phyloP scores from a whole-genome alignment of 2,329 filamentous ascomycete species.

The Hysterium pulicare region DNA sequence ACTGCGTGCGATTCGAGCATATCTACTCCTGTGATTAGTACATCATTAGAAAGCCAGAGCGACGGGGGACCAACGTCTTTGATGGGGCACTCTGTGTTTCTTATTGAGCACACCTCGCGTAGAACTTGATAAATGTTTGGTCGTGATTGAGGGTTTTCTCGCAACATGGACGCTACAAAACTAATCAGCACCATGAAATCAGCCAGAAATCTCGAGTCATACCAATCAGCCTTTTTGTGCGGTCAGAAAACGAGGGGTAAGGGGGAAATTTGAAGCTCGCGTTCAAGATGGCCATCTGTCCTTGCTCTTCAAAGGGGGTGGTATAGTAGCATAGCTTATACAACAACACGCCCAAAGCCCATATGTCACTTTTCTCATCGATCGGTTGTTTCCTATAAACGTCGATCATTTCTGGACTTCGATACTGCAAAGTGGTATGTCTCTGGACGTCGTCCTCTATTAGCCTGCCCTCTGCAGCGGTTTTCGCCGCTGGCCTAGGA shows the following conservation, averaged over 20 bases:
- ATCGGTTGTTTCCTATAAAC: constrained; percentile 95
- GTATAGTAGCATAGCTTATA: constrained; percentile 99
- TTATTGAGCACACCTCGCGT: constrained; percentile 82
- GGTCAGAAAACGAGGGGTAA: constrained; percentile 85
- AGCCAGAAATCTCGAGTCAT: too few relatives aligned
- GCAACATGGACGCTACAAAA: constrained; percentile 77
- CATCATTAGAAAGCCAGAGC: background rate
- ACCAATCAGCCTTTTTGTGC: constrained; percentile 88
- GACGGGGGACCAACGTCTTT: constrained; percentile 66
- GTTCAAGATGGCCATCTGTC: constrained; percentile 94
- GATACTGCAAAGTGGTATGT: constrained; percentile 95
- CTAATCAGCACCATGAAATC: constrained; percentile 17
- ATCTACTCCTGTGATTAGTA: constrained; percentile 40
- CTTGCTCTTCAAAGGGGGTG: constrained; percentile 96
- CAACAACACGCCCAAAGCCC: constrained; percentile 88
- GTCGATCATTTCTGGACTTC: constrained; percentile 98
- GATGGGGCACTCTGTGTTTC: constrained; percentile 79
- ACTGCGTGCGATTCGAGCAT: constrained; percentile 55
- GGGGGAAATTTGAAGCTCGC: constrained; percentile 88
- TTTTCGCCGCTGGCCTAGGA: constrained; percentile 79
- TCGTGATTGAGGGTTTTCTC: constrained; percentile 72
- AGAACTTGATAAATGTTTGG: constrained; percentile 95
- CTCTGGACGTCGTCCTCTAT: constrained; percentile 97
- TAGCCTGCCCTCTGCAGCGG: constrained; percentile 80
- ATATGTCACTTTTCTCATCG: constrained; percentile 98